Evolutionary conservation across 495 filamentous ascomycete species (phyloP), one percentile per base, ranked within the genome.

Genomic region (Penicillium arizonense): DNA sequence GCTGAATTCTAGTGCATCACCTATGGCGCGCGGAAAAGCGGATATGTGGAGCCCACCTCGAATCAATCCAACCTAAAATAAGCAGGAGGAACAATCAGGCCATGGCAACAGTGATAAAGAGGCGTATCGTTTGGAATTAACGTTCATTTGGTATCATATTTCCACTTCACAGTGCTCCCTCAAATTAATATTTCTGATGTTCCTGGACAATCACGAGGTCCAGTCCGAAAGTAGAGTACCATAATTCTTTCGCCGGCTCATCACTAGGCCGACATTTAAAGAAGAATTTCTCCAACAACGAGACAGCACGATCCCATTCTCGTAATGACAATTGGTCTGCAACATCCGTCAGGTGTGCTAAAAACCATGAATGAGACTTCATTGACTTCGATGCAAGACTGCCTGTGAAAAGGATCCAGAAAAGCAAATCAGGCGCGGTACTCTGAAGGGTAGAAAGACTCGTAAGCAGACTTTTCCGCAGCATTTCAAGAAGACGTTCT

Each of bases 351-450:
- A 59, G 44, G 7, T n/a, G 39, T 5, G 18, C 24, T 18, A 55
- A 21, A 32, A 54, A 59, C 59, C 56, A 62, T 9, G 52, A 24
- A 40, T 56, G 36, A 34, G 26, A 36, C 11, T 45, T 40, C 11
- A 24, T 45, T 6, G 43, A 37, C 37, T 40, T 37, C 1, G 55
- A 53, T 9, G 52, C 37, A 32, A 59, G 39, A 20, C 38, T 48
- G 2, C 57, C 52, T 4, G 49, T 39, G 33, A 59, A 56, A 13
- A 44, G 12, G 14, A 56, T 43, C 57, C 53, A 59, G 21, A 59
- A 42, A 0, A 56, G 38, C 40, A 59, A 18, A 16, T 59, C 47
- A 6, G 44, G 42, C 0, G 47, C 57, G 12, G 35, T 54, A 2
- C 14, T 44, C 26, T 56, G 21, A 34, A 63, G 28, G 11, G 44